A percentile compares a stretch with the other conserved stretches of the same genome.
These are phyloP conservation scores for Fusarium robinianum DNA, from an alignment of 2,329 filamentous ascomycete species.

Conservation along the genomic window DNA sequence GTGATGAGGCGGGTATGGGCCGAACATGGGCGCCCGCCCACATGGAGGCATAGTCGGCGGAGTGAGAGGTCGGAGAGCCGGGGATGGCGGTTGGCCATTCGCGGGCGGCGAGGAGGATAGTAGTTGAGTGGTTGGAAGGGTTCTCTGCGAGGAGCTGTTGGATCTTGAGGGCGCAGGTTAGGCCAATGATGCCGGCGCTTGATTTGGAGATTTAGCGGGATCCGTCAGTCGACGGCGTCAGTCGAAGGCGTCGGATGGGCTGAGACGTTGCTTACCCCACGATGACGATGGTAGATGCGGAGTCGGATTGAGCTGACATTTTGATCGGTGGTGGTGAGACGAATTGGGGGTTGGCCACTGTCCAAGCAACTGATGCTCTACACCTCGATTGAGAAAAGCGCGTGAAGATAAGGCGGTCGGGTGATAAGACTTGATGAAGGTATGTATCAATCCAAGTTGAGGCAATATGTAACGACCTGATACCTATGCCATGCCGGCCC, in stretches of 20 bases:
- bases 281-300: conserved; percentile 34
- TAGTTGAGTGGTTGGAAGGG: neutral
- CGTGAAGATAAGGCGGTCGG: too few species aligned
- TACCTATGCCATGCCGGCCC: too few species aligned
- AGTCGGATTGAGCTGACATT: conserved; percentile 10
- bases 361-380: too few species aligned
- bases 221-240: too few species aligned
- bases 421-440: too few species aligned
- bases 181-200: conserved; percentile 60
- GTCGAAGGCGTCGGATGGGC: neutral
- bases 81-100: conserved; percentile 45
- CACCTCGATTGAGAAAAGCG: too few species aligned
- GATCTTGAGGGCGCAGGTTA: conserved; percentile 53
- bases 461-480: too few species aligned
- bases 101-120: conserved; percentile 37
- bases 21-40: conserved; percentile 63
- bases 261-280: conserved; percentile 29
- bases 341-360: too few species aligned
- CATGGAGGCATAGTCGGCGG: conserved; percentile 56
- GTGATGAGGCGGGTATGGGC: conserved; percentile 48
- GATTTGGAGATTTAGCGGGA: neutral
- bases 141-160: conserved; percentile 36
- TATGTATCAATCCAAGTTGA: too few species aligned
- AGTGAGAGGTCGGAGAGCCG: conserved; percentile 37
- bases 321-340: too few species aligned